Percentiles rank a stretch among this genome's conserved stretches.
Conservation (phyloP, 768 basidiomycete genomes). For the Pholiota conissans region DNA sequence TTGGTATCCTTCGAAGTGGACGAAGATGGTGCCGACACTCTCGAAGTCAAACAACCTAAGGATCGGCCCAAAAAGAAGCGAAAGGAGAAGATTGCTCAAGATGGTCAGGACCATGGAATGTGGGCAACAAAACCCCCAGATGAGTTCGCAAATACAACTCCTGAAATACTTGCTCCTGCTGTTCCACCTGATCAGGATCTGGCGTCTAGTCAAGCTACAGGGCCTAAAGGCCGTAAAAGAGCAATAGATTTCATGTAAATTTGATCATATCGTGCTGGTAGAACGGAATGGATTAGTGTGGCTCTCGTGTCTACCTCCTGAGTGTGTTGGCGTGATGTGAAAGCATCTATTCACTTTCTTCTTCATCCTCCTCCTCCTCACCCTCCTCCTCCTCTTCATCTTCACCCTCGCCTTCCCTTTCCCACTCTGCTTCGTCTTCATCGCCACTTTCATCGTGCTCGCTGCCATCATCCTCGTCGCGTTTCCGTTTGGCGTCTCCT, state of each 20-base stretch:
- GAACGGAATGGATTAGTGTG: too few species aligned
- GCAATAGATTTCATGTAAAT: constrained; percentile 75
- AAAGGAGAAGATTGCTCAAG: constrained; percentile 33
- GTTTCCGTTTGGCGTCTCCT: constrained; percentile 23
- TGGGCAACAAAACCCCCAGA: constrained; percentile 70
- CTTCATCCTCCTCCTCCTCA: constrained; percentile 29
- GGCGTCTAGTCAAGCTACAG: constrained; percentile 17
- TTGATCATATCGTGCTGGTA: neutral
- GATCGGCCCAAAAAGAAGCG: constrained; percentile 44
- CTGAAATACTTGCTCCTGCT: constrained; percentile 14
- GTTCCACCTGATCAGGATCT: constrained; percentile 14
- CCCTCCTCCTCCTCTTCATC: constrained; percentile 28
- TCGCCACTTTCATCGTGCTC: constrained; percentile 28
- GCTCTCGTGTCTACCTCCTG: too few species aligned
- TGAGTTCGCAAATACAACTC: constrained; percentile 22
- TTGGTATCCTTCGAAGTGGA: constrained; percentile 81
- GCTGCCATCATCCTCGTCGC: constrained; percentile 25
- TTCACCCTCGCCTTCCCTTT: constrained; percentile 28
- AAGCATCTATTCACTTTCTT: constrained; percentile 16
- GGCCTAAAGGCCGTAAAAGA: constrained; percentile 56
- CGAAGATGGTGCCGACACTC: constrained; percentile 44
- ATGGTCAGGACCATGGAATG: constrained; percentile 53
- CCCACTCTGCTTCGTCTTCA: constrained; percentile 17
- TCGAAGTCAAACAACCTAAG: constrained; percentile 30
- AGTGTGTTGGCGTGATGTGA: too few species aligned